phyloP scores from a whole-genome alignment of 495 filamentous ascomycete species.

The Penicillium tannophilum region DNA sequence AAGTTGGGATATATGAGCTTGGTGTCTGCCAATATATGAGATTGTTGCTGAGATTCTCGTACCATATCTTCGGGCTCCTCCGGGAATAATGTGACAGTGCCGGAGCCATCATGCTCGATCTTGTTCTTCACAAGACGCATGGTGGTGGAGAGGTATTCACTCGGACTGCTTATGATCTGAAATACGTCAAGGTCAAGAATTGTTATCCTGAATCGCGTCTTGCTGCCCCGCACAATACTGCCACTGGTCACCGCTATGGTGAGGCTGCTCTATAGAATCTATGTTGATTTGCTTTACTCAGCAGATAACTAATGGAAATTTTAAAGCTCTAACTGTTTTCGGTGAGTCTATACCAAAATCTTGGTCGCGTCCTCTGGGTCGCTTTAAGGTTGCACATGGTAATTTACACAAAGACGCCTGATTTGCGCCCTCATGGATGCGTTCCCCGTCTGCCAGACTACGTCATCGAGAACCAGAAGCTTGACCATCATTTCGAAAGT shows the following conservation, averaged over 20 bases:
- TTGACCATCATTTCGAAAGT: no score
- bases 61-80: conserved; percentile 98
- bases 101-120: conserved; percentile 76
- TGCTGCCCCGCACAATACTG: conserved; percentile 26
- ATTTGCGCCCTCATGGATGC: no score
- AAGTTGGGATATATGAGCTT: not conserved
- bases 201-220: not conserved
- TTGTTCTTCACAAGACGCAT: conserved; percentile 76
- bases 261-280: not conserved
- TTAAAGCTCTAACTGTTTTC: no score
- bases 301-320: no score
- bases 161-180: not conserved
- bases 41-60: conserved; percentile 15
- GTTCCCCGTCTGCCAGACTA: not conserved
- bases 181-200: not conserved
- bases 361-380: no score
- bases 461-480: not conserved
- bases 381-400: no score
- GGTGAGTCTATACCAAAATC: no score
- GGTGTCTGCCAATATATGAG: conserved; percentile 9
- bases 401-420: no score
- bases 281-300: not conserved
- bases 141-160: not conserved
- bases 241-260: conserved; percentile 16
- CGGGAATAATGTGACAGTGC: conserved; percentile 77